Evolutionary conservation across 176 grass and related monocot genomes (phyloP), one percentile per base, ranked within the genome.

Genomic region (Carex parvula): DNA sequence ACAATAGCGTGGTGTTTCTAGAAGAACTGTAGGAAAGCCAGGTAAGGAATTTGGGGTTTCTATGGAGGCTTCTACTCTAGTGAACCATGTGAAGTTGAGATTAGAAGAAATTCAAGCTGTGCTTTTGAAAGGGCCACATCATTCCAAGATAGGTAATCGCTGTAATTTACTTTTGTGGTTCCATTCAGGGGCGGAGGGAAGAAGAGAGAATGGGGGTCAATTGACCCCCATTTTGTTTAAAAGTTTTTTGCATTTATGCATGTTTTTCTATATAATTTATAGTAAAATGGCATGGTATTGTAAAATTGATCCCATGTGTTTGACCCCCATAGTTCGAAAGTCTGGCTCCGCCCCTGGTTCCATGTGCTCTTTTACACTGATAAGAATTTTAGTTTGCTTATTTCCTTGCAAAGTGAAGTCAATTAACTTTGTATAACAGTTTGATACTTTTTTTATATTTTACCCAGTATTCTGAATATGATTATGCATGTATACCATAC

Each of bases 21-120:
- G 91, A 73, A 89, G 91, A 87, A 91, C 95, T 89, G 48, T 98
- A 78, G 93, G 93, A 84, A 98, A 98, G 63, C 85, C 89, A 83
- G 96, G 95, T 63, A 98, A 98, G 88, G 96, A 98, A 64, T 98
- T 93, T 80, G 95, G 95, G 22, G 83, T 95, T 32, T 92, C 92
- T 79, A 95, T 98, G 91, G 92, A 98, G 16, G 82, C 93, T 64
- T 86, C 93, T 58, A 56, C 39, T 79, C 80, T 98, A 86, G 74
- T 93, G 73, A 81, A 85, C 24, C 89, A 95, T 89, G 79, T 98
- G 79, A 95, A 95, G 76, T 84, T 83, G 17, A 90, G 88, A 41
- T 89, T 99, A 84, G 96, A 95, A 70, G 96, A 99, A 69, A 99
- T 95, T 79, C 96, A 99, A 79, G 83, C 79, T 75, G 88, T 88